These are phyloP conservation scores for Lasiodiplodia theobromae DNA, from an alignment of 2,329 filamentous ascomycete genomes.

Conservation along the genomic window DNA sequence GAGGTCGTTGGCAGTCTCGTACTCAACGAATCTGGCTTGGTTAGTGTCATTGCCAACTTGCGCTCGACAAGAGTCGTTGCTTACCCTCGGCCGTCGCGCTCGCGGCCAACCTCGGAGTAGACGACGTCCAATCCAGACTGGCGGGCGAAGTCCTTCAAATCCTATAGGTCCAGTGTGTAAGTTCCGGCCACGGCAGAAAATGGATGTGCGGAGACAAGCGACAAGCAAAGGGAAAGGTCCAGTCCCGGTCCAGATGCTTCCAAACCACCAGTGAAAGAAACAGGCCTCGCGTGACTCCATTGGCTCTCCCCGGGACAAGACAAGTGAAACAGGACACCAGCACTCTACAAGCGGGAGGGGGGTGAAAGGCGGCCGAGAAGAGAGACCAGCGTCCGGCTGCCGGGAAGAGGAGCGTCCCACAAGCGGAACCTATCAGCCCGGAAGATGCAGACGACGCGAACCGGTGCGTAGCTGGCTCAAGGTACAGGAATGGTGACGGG, in stretches of 20 bases:
- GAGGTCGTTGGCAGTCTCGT: constrained; percentile 89
- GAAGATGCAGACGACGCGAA: constrained; percentile 17
- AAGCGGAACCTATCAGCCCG: constrained; percentile 28
- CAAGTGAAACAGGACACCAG: constrained; percentile 18
- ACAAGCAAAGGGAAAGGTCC: constrained; percentile 32
- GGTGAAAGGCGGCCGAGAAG: constrained; percentile 1
- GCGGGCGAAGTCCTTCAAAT: constrained; percentile 98
- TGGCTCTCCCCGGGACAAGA: constrained; percentile 27
- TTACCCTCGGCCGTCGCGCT: constrained; percentile 91
- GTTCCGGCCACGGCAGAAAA: constrained; percentile 59
- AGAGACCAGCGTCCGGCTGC: constrained; percentile 28
- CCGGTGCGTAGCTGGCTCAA: constrained; percentile 26
- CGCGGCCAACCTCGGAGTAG: constrained; percentile 94
- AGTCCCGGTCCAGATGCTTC: constrained; percentile 27
- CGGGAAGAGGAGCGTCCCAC: constrained; percentile 27
- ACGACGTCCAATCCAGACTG: constrained; percentile 97
- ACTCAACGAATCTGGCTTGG: constrained; percentile 85
- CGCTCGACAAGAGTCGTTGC: constrained; percentile 39
- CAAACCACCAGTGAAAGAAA: constrained; percentile 29
- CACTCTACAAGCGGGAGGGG: constrained; percentile 21
- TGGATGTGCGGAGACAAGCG: constrained; percentile 42
- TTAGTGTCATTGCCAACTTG: constrained; percentile 30
- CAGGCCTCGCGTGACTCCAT: constrained; percentile 26
- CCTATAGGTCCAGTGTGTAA: constrained; percentile 85
- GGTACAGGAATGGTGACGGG: constrained; percentile 26